Evolutionary conservation across 176 grass and related monocot genomes (phyloP).

Genomic region (Melocanna baccifera): DNA sequence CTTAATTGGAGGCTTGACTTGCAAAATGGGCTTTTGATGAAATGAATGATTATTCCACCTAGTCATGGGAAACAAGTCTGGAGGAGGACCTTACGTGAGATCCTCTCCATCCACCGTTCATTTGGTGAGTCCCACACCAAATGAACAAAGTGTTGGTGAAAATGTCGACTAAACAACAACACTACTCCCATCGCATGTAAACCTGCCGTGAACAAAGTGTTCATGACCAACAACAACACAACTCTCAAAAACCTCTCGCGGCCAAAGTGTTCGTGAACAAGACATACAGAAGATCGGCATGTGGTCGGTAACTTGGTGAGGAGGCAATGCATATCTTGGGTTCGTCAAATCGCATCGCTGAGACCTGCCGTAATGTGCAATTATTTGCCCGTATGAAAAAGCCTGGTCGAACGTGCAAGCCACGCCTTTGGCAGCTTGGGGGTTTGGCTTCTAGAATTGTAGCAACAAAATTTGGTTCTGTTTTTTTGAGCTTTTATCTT

Average conservation of each 20-base stretch:
- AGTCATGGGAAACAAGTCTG: no score
- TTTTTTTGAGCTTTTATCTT: no score
- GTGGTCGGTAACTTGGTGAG: background rate
- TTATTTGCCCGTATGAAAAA: constrained; percentile 12
- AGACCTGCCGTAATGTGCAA: background rate
- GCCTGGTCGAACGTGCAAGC: constrained; percentile 24
- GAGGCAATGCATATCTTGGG: constrained; percentile 6
- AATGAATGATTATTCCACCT: background rate
- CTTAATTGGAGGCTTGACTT: background rate
- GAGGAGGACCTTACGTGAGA: no score
- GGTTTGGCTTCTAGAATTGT: background rate
- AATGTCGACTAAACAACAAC: background rate
- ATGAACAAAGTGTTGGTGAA: no score
- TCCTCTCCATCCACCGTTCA: no score
- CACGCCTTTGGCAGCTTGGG: constrained; percentile 26
- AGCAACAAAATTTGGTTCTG: no score
- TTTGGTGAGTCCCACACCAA: no score
- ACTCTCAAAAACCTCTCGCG: no score
- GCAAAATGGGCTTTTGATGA: background rate
- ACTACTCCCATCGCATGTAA: background rate
- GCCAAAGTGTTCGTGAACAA: no score
- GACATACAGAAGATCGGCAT: no score
- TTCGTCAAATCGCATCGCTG: background rate
- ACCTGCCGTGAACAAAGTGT: background rate
- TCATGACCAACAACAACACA: background rate